Percentiles rank a stretch among this genome's conserved stretches.
Evolutionary conservation across 2,329 filamentous ascomycete species (phyloP).

Genomic region (Xylaria arbuscula): DNA sequence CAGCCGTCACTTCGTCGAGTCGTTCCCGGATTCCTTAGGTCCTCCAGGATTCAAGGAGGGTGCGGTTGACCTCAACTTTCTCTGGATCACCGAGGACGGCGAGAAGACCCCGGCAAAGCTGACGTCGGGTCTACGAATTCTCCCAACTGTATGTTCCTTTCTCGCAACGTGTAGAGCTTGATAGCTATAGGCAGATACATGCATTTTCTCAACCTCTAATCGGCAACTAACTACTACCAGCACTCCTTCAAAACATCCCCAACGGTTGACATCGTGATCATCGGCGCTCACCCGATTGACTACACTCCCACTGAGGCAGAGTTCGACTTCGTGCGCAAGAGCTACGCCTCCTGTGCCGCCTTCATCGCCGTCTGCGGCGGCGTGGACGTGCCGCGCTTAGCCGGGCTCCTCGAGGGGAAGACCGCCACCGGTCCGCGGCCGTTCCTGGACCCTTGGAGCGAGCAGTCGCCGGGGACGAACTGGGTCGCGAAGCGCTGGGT

Average conservation of each 20-base stretch:
- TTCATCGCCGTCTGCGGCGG: slow-evolving; percentile 28
- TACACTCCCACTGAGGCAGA: neutral
- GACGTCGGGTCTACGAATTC: slow-evolving; percentile 3
- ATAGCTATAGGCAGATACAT: neutral
- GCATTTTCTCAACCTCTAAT: neutral
- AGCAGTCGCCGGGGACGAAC: too few species aligned
- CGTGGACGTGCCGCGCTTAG: slow-evolving; percentile 15
- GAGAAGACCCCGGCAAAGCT: neutral
- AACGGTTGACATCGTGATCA: slow-evolving; percentile 17
- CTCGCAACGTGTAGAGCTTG: neutral
- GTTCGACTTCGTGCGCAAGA: slow-evolving; percentile 21
- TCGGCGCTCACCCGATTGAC: neutral
- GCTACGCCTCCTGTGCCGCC: slow-evolving; percentile 5
- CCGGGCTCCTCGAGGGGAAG: slow-evolving; percentile 18
- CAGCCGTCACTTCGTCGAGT: neutral
- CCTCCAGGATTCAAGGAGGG: slow-evolving; percentile 19
- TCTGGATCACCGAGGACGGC: slow-evolving; percentile 23
- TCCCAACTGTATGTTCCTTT: slow-evolving; percentile 15
- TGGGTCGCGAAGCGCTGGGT: slow-evolving; percentile 18
- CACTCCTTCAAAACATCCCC: slow-evolving; percentile 25
- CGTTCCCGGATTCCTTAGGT: slow-evolving; percentile 8
- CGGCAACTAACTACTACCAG: neutral
- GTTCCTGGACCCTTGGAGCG: neutral
- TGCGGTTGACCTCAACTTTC: slow-evolving; percentile 20
- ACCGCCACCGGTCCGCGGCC: slow-evolving; percentile 19